phyloP scores from a whole-genome alignment of 2,329 filamentous ascomycete genomes.

The Madurella mycetomatis region DNA sequence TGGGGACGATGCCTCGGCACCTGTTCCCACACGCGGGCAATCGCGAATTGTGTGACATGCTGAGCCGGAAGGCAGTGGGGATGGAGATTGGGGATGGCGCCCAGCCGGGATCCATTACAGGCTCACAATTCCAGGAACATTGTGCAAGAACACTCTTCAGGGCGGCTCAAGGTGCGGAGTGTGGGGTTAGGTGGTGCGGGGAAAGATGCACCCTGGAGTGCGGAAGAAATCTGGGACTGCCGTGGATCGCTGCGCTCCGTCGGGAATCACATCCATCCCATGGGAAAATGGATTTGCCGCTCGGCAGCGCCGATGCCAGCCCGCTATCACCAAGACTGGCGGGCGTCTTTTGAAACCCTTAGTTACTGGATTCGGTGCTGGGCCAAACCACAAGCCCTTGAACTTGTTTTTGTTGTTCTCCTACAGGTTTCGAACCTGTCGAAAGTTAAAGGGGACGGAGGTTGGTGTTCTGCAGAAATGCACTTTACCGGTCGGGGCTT shows the following conservation, averaged over 20 bases:
- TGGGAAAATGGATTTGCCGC: conserved; percentile 26
- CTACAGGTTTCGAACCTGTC: too few relatives aligned
- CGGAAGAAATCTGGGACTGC: conserved; percentile 17
- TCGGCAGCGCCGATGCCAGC: background rate
- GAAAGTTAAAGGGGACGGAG: background rate
- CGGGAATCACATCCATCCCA: conserved; percentile 5
- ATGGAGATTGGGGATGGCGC: background rate
- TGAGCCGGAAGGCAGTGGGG: conserved; percentile 5
- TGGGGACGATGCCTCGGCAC: conserved; percentile 20
- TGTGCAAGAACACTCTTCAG: background rate
- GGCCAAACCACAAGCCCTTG: background rate
- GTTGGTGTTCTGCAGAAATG: background rate
- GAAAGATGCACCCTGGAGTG: conserved; percentile 8
- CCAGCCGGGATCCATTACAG: background rate
- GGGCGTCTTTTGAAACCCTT: too few relatives aligned
- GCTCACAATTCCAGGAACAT: background rate
- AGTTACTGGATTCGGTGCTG: too few relatives aligned
- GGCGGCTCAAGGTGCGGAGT: conserved; percentile 13
- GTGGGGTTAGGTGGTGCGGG: conserved; percentile 15
- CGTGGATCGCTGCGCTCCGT: conserved; percentile 1
- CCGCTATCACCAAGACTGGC: background rate
- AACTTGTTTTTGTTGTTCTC: background rate
- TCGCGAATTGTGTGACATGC: conserved; percentile 6
- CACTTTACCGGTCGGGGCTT: conserved; percentile 6
- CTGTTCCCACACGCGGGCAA: conserved; percentile 6